Evolutionary conservation across 2,329 filamentous ascomycete genomes (phyloP), one percentile per base, ranked within the genome.

Genomic region (Phoma sp.): DNA sequence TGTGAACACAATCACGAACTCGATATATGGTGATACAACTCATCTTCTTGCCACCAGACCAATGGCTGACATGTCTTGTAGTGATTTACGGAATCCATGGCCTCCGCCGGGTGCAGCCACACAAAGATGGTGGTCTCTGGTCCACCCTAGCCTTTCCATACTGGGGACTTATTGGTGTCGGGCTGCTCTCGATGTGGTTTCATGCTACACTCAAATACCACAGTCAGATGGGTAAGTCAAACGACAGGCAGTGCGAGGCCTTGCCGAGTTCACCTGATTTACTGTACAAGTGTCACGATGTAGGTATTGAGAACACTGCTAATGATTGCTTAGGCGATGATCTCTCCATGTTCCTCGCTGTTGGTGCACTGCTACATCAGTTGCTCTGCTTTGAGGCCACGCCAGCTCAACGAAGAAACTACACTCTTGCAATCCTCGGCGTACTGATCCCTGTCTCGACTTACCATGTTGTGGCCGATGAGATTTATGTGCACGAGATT

Each of bases 271-370:
- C 27, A 7, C 6, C 27, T 29, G 6, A 29, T 7, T 6, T 7
- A 29, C 27, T 29, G 2, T 29, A 7, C 6, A 29, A 29, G 27
- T 18, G 27, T 29, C 27, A 29, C 3, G 9, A 6, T 29, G 9
- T 29, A 11, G 7, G 10, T 13, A 5, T 33, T n/a, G 32, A 33
- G 32, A 5, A 13, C 4, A 9, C 13, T 13, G 32, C 13, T 33
- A 33, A 33, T 11, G 4, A 5, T 4, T 5, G 13, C 5, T 5
- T 9, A 71, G 78, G 77, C 58, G 84, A 86, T 60, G 83, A 86
- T 61, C 71, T 86, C n/a, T 81, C 82, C 48, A 86, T 85, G 83
- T 77, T 85, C 27, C 69, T 82, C 10, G 77, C 85, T 4, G 78
- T 77, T 22, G 81, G 79, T 55, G 75, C 81, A 0, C 76, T 86